Percentiles rank a stretch among this genome's conserved stretches.
phyloP scores from a whole-genome alignment of 306 rosid genomes.

The Vigna reflexopilosa region DNA sequence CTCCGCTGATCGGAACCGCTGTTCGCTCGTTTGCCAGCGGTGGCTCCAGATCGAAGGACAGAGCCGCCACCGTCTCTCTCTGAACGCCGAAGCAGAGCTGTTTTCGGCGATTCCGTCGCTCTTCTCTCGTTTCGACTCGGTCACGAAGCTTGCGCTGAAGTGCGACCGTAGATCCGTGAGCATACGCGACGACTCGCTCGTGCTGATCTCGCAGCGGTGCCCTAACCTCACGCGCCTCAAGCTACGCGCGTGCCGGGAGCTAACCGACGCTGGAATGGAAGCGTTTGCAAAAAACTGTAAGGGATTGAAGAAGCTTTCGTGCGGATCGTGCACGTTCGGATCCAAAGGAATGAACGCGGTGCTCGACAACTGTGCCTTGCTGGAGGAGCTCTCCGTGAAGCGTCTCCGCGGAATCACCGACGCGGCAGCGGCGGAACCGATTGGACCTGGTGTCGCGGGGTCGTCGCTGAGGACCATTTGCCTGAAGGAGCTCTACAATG shows the following conservation, averaged over 20 bases:
- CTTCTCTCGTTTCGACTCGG: conserved; percentile 88
- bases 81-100: conserved; percentile 74
- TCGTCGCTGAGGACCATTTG: conserved; percentile 71
- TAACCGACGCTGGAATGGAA: conserved; percentile 84
- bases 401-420: conserved; percentile 86
- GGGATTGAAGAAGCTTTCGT: conserved; percentile 92
- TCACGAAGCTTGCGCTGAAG: conserved; percentile 86
- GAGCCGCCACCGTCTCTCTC: conserved; percentile 90
- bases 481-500: conserved; percentile 88
- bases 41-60: conserved; percentile 92
- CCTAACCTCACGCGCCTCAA: conserved; percentile 92
- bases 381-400: conserved; percentile 92
- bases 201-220: conserved; percentile 75
- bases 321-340: conserved; percentile 93
- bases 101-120: conserved; percentile 58
- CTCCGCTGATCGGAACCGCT: conserved; percentile 79
- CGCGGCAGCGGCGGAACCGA: conserved; percentile 64
- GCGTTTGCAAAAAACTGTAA: conserved; percentile 81
- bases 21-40: conserved; percentile 92
- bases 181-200: conserved; percentile 75
- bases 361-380: conserved; percentile 68
- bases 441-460: conserved; percentile 81
- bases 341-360: conserved; percentile 94
- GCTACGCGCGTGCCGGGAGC: conserved; percentile 87
- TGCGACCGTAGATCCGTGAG: conserved; percentile 91